A percentile compares a stretch with the other conserved stretches of the same genome.
Evolutionary conservation across 106 monocot species (phyloP).

Genomic region (Platanthera zijinensis): DNA sequence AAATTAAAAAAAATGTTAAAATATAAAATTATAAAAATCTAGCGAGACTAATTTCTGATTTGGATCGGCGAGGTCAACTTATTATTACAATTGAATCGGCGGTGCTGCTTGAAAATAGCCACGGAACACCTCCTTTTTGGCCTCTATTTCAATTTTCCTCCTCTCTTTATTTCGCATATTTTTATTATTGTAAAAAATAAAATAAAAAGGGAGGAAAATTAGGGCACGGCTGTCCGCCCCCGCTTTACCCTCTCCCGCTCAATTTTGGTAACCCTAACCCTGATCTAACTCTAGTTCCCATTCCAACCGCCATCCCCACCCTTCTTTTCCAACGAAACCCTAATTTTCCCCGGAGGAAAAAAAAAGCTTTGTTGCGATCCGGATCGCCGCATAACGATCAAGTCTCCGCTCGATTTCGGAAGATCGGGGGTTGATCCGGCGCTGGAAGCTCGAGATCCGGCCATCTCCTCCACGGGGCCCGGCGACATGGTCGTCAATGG

Average conservation of each 20-base stretch:
- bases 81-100: too few relatives aligned
- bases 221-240: background rate
- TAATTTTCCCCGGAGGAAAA: background rate
- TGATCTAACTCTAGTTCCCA: constrained; percentile 1
- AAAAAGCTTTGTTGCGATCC: too few relatives aligned
- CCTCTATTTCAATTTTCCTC: too few relatives aligned
- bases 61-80: too few relatives aligned
- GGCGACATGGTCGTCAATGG: constrained; percentile 54
- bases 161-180: too few relatives aligned
- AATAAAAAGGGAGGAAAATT: background rate
- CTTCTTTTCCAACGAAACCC: constrained; percentile 6
- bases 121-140: too few relatives aligned
- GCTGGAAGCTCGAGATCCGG: constrained; percentile 12
- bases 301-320: background rate
- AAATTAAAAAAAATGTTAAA: too few relatives aligned
- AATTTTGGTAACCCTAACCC: constrained; percentile 14
- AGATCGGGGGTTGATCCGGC: background rate
- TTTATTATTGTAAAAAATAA: background rate
- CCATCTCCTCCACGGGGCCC: background rate
- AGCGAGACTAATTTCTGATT: too few relatives aligned
- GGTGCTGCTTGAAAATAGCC: too few relatives aligned
- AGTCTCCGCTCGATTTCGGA: background rate
- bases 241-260: constrained; percentile 5
- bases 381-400: background rate
- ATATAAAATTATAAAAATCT: too few relatives aligned